phyloP scores from a whole-genome alignment of 176 grass and related monocot species.

The Poa annua region DNA sequence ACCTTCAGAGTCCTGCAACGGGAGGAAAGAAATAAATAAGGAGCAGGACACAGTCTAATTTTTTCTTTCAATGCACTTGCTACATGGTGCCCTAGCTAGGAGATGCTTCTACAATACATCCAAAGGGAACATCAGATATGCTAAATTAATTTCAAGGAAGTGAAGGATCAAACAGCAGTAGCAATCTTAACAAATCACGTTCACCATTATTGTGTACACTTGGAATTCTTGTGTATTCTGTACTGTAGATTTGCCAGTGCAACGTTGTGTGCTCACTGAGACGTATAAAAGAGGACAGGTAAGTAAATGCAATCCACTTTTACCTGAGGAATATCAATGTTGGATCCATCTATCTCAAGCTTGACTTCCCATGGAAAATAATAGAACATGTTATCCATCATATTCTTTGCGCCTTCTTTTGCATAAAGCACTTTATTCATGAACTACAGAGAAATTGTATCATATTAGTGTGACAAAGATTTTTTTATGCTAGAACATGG shows the following conservation, averaged over 20 bases:
- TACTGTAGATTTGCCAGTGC: neutral
- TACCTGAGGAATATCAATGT: slow-evolving; percentile 87
- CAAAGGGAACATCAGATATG: neutral
- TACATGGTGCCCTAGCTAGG: neutral
- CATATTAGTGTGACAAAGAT: slow-evolving; percentile 19
- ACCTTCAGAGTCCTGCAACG: slow-evolving; percentile 74
- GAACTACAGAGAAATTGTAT: slow-evolving; percentile 58
- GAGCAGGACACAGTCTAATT: neutral
- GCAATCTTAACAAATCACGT: neutral
- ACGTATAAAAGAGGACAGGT: neutral
- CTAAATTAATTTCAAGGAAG: neutral
- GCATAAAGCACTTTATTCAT: slow-evolving; percentile 97
- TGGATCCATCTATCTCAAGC: slow-evolving; percentile 83
- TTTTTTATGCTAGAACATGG: slow-evolving; percentile 17
- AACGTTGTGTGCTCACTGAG: neutral
- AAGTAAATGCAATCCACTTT: slow-evolving; percentile 10
- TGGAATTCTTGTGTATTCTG: slow-evolving; percentile 20
- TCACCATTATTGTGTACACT: slow-evolving; percentile 2
- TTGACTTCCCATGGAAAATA: slow-evolving; percentile 85
- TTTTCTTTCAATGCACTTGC: slow-evolving; percentile 11
- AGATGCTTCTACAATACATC: slow-evolving; percentile 21
- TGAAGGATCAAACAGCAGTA: slow-evolving; percentile 6
- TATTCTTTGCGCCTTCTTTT: slow-evolving; percentile 96
- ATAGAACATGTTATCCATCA: slow-evolving; percentile 90
- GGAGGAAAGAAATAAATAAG: neutral